Conservation (phyloP, 495 filamentous ascomycete genomes). For the Aspergillus heteromorphus region DNA sequence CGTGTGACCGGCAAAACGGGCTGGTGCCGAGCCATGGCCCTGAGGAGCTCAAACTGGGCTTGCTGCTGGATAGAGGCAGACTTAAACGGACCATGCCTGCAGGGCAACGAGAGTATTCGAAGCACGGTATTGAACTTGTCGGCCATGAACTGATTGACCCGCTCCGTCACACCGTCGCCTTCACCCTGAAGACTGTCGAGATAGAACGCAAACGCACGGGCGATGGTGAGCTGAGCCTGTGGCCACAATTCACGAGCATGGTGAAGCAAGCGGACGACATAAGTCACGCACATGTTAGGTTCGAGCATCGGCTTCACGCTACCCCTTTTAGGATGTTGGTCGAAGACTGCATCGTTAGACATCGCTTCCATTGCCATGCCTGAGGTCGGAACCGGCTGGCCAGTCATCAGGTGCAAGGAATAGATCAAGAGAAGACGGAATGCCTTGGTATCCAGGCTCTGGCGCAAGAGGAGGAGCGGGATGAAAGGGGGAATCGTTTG, state of each 20-base stretch:
- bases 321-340: constrained; percentile 9
- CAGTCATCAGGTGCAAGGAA: constrained; percentile 36
- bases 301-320: constrained; percentile 17
- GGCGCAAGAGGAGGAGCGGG: constrained; percentile 44
- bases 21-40: constrained; percentile 52
- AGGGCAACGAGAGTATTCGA: constrained; percentile 48
- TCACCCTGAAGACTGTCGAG: constrained; percentile 15
- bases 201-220: constrained; percentile 32
- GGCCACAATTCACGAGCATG: constrained; percentile 57
- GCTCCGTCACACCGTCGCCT: neutral
- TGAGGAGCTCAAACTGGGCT: constrained; percentile 59
- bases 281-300: constrained; percentile 23
- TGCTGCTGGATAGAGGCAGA: constrained; percentile 47
- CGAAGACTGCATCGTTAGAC: constrained; percentile 9
- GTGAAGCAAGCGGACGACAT: constrained; percentile 51
- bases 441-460: constrained; percentile 34
- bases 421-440: constrained; percentile 41
- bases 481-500: constrained; percentile 43
- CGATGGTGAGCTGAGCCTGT: constrained; percentile 44
- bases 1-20: constrained; percentile 53
- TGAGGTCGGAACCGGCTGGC: constrained; percentile 18
- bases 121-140: constrained; percentile 51
- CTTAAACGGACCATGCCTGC: constrained; percentile 43
- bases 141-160: constrained; percentile 23
- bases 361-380: neutral